Evolutionary conservation across 139 green algal species (phyloP), one percentile per base, ranked within the genome.

Genomic region (Edaphochlamys debaryana): DNA sequence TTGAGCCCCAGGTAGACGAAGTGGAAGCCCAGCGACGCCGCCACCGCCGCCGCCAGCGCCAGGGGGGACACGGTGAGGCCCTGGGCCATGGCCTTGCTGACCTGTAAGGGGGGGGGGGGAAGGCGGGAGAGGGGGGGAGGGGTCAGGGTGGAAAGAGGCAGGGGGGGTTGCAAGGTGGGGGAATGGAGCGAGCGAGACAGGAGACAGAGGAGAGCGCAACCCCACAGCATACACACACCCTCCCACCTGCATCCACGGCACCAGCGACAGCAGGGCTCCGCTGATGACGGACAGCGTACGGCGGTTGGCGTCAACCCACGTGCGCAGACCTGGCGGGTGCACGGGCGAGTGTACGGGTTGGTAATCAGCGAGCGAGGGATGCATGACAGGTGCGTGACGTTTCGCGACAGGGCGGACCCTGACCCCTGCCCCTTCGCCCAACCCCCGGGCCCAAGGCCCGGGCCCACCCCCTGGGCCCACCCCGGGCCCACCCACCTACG

Each of bases 171-270:
- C 58, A 36, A 11, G 30, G 9, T 38, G 17, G 4, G 11, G 60
- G 30, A 30, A 37, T 20, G 30, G 60, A 67, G 30, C 11, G 30
- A 17, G 23, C 56, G 56, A 32, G n/a, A n/a, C n/a, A n/a, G n/a
- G n/a, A n/a, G n/a, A n/a, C n/a, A n/a, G n/a, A n/a, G n/a, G n/a
- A n/a, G n/a, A n/a, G 58, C 58, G 58, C 58, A 36, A 11, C 2
- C 19, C 5, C 29, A 66, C 19, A 66, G 58, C 27, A 36, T 27
- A 66, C 58, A 58, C 48, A 58, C 9, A 17, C 8, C 20, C 20
- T 3, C 85, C 32, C n/a, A 94, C 87, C 84, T 97, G 94, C 91
- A 96, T 95, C 92, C 92, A 97, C 2, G 94, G 94, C 58, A 96
- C 91, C 71, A 92, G 36, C 40, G 88, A 87, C 32, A 97, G 86